Evolutionary conservation across 1,284 basidiomycete genomes (phyloP), one percentile per base, ranked within the genome.

Genomic region (Golubevia pallescens): DNA sequence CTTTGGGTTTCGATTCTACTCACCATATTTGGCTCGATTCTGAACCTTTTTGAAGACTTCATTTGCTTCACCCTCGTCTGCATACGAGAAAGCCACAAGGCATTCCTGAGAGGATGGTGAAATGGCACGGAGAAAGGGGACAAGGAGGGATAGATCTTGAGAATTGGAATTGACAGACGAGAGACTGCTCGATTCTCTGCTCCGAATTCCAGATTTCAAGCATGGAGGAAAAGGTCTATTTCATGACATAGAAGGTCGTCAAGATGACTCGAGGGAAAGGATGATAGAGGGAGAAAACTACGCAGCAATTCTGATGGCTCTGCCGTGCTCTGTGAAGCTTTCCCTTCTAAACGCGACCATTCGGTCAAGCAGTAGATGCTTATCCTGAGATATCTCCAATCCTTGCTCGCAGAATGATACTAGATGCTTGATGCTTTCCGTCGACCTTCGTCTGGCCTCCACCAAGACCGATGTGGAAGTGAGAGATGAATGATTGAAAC

Each of bases 11-110:
- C n/a, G n/a, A 16, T 38, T 6, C 38, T 48, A 86, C 89, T 80
- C 77, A 90, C 89, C 87, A 66, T 90, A 88, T 89, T 95, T 92
- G 86, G 89, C 86, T 19, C 89, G 90, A 56, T 88, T 88, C 0
- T 88, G 89, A 21, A 97, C 91, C 85, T 95, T 97, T 87, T 97
- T 97, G 88, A 90, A 90, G 70, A 98, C 91, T n/a, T 90, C 88
- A 79, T 90, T 91, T 0, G 95, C 96, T 81, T 98, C 96, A 20
- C 88, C 86, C 84, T 97, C 94, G 58, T 94, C 92, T 0, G 93
- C 90, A 80, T 97, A 98, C 20, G 95, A 93, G 69, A 98, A 89
- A 0, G 93, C 95, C 78, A 98, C 90, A 90, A 93, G 92, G 80
- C 92, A 94, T 74, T 91, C 89, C 92, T 93, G 83, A 21, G 62